These are phyloP conservation scores for Exophiala calicioides DNA, from an alignment of 2,329 filamentous ascomycete genomes.

Conservation along the genomic window DNA sequence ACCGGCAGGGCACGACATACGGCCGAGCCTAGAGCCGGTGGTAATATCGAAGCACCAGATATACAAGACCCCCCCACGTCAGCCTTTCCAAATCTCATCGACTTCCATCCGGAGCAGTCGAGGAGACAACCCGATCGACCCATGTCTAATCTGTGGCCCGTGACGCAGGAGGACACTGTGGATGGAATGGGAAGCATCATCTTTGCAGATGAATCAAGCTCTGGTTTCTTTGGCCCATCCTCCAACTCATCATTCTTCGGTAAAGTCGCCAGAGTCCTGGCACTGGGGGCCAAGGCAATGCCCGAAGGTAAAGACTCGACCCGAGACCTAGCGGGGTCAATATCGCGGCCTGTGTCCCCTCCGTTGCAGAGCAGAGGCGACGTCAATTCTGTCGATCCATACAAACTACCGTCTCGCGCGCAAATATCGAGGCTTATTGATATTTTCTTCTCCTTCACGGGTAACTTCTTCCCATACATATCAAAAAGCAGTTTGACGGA, in stretches of 20 bases:
- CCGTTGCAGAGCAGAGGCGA: neutral
- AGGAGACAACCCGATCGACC: no score
- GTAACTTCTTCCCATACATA: conserved; percentile 9
- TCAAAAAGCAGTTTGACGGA: conserved; percentile 1
- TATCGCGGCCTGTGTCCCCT: conserved; percentile 7
- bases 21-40: no score
- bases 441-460: conserved; percentile 6
- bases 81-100: neutral
- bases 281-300: neutral
- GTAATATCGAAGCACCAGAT: neutral
- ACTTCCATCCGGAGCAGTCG: neutral
- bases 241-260: conserved; percentile 36
- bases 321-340: neutral
- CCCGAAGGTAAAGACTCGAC: conserved; percentile 2
- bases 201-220: conserved; percentile 40
- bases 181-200: conserved; percentile 39
- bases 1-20: no score
- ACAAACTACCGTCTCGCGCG: conserved; percentile 2
- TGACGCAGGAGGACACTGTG: conserved; percentile 30
- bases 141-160: neutral
- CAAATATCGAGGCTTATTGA: neutral
- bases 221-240: conserved; percentile 17
- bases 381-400: neutral
- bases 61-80: neutral
- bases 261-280: conserved; percentile 17